phyloP scores from a whole-genome alignment of 2,329 filamentous ascomycete species.

The Cordyceps farinosa region DNA sequence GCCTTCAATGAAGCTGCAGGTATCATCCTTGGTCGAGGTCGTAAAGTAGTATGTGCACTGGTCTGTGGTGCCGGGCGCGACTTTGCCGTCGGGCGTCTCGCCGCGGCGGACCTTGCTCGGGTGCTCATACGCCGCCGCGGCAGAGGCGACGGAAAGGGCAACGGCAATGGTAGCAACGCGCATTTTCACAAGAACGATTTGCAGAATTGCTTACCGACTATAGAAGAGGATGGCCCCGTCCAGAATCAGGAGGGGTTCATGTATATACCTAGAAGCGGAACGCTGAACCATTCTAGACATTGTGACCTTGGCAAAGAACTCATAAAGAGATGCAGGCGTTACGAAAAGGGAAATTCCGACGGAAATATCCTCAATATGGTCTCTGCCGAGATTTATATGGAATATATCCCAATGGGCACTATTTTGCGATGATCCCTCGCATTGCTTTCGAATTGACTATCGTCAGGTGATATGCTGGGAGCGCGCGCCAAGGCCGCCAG shows the following conservation, averaged over 20 bases:
- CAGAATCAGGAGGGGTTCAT: not conserved
- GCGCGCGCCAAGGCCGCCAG: not conserved
- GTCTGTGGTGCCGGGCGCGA: not conserved
- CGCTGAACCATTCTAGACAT: not conserved
- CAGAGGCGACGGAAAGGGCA: not conserved
- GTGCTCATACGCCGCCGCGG: not conserved
- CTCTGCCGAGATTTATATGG: not conserved
- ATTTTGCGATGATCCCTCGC: not conserved
- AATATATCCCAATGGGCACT: not conserved
- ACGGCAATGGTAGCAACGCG: not conserved
- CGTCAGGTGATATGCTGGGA: not conserved
- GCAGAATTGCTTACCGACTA: not conserved
- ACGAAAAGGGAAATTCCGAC: not conserved
- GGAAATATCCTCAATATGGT: not conserved
- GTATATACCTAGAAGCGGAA: not conserved
- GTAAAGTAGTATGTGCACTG: conserved; percentile 10
- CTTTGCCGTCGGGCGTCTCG: conserved; percentile 1
- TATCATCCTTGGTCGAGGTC: conserved; percentile 1
- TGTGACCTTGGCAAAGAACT: not conserved
- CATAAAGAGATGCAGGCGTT: not conserved
- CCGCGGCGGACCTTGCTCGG: conserved; percentile 1
- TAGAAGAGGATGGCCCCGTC: not conserved
- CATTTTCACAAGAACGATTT: not conserved
- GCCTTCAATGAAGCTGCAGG: conserved; percentile 2
- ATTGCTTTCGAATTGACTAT: not conserved